Evolutionary conservation across 2,329 filamentous ascomycete genomes (phyloP), one percentile per base, ranked within the genome.

Genomic region (Lecanosticta acicola): DNA sequence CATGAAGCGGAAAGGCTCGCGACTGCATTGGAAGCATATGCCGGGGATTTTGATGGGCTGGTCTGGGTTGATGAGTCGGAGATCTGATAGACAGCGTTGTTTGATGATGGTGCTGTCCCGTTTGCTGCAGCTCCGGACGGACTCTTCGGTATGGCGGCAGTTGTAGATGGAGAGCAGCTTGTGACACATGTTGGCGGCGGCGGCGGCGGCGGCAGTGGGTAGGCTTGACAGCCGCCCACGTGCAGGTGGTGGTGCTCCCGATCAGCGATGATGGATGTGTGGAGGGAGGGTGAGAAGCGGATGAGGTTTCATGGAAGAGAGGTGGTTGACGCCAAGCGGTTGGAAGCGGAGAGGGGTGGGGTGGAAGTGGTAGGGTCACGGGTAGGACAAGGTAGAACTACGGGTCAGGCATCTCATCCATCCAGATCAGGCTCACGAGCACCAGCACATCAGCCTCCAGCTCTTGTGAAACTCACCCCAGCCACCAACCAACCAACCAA

Each of bases 1-100:
- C n/a, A 42, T 18, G 24, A 42, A 32, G 18, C 21, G 40, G 29
- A 42, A 42, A 11, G 24, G 24, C 24, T 29, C 24, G 11, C 24
- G 24, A 29, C 5, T 5, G 24, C 24, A 29, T 5, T 5, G 24
- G 24, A 7, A 29, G 24, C 24, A 29, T 5, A 29, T 5, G 24
- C 7, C 5, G 24, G 24, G 24, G 24, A 29, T 29, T 11, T 29
- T 29, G 5, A 11, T 29, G 24, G 7, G 24, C 5, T 5, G 5
- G 24, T 5, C 5, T 7, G 24, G 24, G 24, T 29, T 29, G 24
- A 29, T 29, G 24, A 11, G 5, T 29, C 7, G 5, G 24, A 29
- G 24, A 11, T 5, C 11, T 5, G 11, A 11, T 5, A 29, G 24
- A 11, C 24, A 29, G 24, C 24, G 24, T 5, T 11, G 24, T 29